Conservation (phyloP, 129 eudicot genomes). For the Arctium lappa region DNA sequence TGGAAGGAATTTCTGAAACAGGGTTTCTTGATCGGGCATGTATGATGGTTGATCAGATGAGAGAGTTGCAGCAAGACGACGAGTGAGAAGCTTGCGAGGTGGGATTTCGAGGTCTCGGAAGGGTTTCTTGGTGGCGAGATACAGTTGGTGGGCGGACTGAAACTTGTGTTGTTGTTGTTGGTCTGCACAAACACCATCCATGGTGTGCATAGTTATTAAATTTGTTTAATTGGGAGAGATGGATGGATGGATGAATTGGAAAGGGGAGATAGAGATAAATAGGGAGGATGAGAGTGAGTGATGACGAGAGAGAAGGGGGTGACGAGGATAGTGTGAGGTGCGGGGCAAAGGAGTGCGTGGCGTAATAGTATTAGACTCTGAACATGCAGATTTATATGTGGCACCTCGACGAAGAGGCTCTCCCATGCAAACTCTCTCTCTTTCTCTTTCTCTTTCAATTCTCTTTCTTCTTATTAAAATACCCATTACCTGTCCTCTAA, state of each 20-base stretch:
- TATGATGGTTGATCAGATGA: not conserved
- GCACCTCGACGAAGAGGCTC: constrained; percentile 40
- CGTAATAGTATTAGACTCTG: constrained; percentile 41
- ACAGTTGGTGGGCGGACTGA: constrained; percentile 41
- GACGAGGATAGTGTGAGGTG: constrained; percentile 39
- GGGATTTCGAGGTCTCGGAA: constrained; percentile 69
- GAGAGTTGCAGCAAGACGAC: constrained; percentile 20
- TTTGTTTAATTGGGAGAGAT: not conserved
- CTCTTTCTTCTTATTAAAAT: not conserved
- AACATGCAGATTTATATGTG: constrained; percentile 76
- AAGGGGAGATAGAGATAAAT: not conserved
- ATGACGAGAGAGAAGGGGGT: constrained; percentile 20
- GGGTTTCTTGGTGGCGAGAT: constrained; percentile 39
- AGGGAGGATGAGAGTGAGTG: not conserved
- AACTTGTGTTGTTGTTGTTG: constrained; percentile 45
- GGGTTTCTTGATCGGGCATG: not conserved
- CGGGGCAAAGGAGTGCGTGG: constrained; percentile 57
- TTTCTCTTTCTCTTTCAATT: not conserved
- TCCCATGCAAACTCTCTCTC: constrained; percentile 38
- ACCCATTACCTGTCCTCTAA: too few species aligned
- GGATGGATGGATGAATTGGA: not conserved
- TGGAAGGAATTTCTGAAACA: not conserved
- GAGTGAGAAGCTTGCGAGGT: constrained; percentile 65
- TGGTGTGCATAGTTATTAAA: not conserved
- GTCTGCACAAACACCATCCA: constrained; percentile 45